These are phyloP conservation scores for Tuber brumale DNA, from an alignment of 495 filamentous ascomycete species.

Conservation along the genomic window DNA sequence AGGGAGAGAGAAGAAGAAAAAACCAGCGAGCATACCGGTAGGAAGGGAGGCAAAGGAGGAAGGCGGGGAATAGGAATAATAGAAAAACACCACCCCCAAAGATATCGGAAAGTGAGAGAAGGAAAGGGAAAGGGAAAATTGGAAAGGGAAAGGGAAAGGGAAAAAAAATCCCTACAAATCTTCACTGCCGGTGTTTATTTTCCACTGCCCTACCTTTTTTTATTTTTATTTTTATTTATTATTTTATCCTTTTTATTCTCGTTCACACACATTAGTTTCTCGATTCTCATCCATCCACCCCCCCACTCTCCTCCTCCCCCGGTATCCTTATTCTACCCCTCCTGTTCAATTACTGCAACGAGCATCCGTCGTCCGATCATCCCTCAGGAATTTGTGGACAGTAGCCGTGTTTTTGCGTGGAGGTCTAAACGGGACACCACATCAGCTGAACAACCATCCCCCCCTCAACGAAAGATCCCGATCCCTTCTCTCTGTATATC, in stretches of 20 bases:
- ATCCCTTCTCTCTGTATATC: slow-evolving; percentile 20
- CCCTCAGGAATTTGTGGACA: slow-evolving; percentile 24
- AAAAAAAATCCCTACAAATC: slow-evolving; percentile 20
- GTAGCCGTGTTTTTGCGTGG: slow-evolving; percentile 20
- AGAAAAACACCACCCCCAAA: slow-evolving; percentile 1
- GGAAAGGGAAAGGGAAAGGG: slow-evolving; percentile 13
- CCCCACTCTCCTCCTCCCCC: slow-evolving; percentile 13
- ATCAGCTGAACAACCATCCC: slow-evolving; percentile 38
- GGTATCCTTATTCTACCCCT: slow-evolving; percentile 16
- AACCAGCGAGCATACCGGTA: neutral
- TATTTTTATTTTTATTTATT: slow-evolving; percentile 14
- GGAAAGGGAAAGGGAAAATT: slow-evolving; percentile 8
- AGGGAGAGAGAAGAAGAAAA: neutral
- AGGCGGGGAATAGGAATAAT: slow-evolving; percentile 19
- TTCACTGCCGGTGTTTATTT: slow-evolving; percentile 26
- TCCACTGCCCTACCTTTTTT: neutral
- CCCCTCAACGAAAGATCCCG: slow-evolving; percentile 33
- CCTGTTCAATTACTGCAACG: slow-evolving; percentile 21
- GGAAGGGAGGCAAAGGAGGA: slow-evolving; percentile 9
- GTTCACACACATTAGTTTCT: slow-evolving; percentile 5
- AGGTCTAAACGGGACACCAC: slow-evolving; percentile 35
- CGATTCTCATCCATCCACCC: slow-evolving; percentile 8
- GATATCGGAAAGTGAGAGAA: neutral
- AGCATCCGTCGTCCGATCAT: slow-evolving; percentile 34
- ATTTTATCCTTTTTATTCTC: slow-evolving; percentile 6